Evolutionary conservation across 228 moss, liverwort and hornwort genomes (phyloP).

Genomic region (Sphagnum fallax): DNA sequence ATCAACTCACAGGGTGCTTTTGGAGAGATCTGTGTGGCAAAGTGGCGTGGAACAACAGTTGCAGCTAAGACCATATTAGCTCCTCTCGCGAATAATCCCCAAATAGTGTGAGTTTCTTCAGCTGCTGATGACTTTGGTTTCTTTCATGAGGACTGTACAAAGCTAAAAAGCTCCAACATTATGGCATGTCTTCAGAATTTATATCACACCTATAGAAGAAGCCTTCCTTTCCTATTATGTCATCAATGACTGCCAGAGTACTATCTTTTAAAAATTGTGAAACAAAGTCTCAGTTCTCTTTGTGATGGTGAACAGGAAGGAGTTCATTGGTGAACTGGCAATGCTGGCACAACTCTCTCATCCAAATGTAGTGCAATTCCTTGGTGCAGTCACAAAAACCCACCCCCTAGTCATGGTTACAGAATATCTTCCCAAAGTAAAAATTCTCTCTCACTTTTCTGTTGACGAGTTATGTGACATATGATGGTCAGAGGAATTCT

Average conservation of each 20-base stretch:
- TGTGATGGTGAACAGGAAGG: conserved; percentile 48
- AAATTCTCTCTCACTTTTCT: conserved; percentile 3
- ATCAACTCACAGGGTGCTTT: conserved; percentile 42
- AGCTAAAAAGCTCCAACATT: neutral
- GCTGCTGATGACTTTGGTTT: neutral
- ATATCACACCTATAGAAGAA: neutral
- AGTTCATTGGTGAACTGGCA: conserved; percentile 55
- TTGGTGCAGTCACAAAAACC: conserved; percentile 61
- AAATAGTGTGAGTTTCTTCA: conserved; percentile 40
- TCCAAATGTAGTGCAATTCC: conserved; percentile 73
- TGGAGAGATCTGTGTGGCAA: conserved; percentile 56
- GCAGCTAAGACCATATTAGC: conserved; percentile 63
- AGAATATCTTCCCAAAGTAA: conserved; percentile 67
- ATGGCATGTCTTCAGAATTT: too few relatives aligned
- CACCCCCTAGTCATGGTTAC: conserved; percentile 62
- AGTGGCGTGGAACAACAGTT: conserved; percentile 70
- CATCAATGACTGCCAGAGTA: too few relatives aligned
- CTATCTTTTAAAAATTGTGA: neutral
- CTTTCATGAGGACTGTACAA: neutral
- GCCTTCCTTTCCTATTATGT: too few relatives aligned
- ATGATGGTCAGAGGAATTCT: neutral
- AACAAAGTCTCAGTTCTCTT: neutral
- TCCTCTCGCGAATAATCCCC: conserved; percentile 35
- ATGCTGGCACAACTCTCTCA: conserved; percentile 58
- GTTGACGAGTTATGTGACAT: neutral